Conservation (phyloP, 305 asterid genomes). For the Solanum hybrid region DNA sequence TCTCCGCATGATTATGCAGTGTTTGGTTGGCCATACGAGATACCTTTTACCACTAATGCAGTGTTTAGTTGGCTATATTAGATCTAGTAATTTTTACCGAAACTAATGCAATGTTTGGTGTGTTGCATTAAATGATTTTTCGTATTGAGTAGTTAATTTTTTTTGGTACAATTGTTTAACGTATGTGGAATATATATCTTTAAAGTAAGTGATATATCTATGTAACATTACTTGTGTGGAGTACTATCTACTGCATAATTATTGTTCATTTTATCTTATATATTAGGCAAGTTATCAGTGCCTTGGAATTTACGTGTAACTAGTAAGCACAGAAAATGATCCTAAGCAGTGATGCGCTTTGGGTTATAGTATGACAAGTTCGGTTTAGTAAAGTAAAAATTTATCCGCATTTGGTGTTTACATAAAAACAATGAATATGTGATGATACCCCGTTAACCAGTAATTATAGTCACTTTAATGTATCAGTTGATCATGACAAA, state of each 20-base stretch:
- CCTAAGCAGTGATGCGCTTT: background rate
- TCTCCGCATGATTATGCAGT: background rate
- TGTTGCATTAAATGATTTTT: background rate
- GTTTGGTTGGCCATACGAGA: background rate
- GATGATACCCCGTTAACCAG: background rate
- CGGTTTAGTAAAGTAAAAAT: background rate
- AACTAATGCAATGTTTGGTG: background rate
- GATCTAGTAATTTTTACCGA: background rate
- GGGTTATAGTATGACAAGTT: background rate
- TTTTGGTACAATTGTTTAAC: background rate
- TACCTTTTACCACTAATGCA: background rate
- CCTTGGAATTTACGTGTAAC: background rate
- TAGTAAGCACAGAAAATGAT: background rate
- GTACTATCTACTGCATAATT: background rate
- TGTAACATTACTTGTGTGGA: background rate
- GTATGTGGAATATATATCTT: background rate
- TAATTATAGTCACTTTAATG: background rate
- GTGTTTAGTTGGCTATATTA: background rate
- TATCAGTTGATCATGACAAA: background rate
- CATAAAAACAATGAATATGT: background rate
- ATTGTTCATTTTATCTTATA: background rate
- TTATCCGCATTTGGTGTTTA: background rate
- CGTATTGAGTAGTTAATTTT: background rate
- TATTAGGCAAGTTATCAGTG: background rate
- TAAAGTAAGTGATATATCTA: background rate